Percentiles rank a stretch among this genome's conserved stretches.
Conservation (phyloP, 371 early-diverging fungal species). For the Mucor mucedo region DNA sequence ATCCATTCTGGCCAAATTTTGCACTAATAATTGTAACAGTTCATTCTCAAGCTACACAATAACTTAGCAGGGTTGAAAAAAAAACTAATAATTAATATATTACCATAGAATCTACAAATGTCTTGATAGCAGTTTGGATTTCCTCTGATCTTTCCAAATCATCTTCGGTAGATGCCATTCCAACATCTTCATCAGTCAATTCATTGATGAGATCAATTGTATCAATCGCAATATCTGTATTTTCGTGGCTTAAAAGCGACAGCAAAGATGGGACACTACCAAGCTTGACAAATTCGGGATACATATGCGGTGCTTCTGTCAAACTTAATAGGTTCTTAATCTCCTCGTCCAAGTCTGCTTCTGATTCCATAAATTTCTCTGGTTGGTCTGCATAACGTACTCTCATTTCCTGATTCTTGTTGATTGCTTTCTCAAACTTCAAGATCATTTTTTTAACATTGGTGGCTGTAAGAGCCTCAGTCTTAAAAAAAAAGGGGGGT, state of each 20-base stretch:
- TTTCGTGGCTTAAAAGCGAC: constrained; percentile 86
- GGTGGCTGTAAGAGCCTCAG: constrained; percentile 64
- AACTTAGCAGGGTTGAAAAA: not conserved
- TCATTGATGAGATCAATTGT: constrained; percentile 87
- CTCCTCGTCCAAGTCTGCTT: constrained; percentile 91
- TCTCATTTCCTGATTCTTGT: constrained; percentile 86
- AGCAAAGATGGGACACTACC: constrained; percentile 71
- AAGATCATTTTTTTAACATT: constrained; percentile 78
- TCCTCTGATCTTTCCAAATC: constrained; percentile 69
- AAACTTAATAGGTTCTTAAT: constrained; percentile 77
- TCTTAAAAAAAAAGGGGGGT: constrained; percentile 18
- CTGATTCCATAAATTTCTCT: constrained; percentile 90
- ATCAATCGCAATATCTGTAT: constrained; percentile 90
- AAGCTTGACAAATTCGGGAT: constrained; percentile 73
- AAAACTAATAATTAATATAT: not conserved
- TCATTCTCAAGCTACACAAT: constrained; percentile 67
- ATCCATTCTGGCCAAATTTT: constrained; percentile 79
- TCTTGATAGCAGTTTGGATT: constrained; percentile 69
- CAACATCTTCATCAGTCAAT: constrained; percentile 89
- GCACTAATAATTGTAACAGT: constrained; percentile 76
- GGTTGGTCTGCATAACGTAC: constrained; percentile 83
- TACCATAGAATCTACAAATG: constrained; percentile 76
- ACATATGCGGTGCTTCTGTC: constrained; percentile 81
- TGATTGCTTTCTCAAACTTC: constrained; percentile 84
- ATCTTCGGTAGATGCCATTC: constrained; percentile 53